Percentiles rank a stretch among this genome's conserved stretches.
phyloP scores from a whole-genome alignment of 164 flowering plant genomes.

The Pachysandra terminalis region DNA sequence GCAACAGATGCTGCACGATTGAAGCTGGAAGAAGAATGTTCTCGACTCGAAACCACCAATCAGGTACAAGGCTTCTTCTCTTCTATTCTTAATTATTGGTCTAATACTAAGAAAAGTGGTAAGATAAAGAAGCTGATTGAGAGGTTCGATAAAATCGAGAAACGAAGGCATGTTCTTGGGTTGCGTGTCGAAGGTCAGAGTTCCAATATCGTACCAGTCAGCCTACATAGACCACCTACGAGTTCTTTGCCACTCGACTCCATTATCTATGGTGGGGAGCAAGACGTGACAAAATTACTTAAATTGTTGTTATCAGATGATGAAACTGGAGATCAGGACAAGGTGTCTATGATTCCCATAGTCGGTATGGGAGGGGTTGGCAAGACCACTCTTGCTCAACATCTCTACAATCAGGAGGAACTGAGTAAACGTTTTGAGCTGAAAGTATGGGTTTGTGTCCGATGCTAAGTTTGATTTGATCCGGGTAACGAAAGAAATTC shows the following conservation, averaged over 20 bases:
- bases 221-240: background rate
- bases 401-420: background rate
- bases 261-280: background rate
- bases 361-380: background rate
- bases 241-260: background rate
- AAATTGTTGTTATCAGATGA: background rate
- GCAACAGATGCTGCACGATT: no score
- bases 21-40: no score
- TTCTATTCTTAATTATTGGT: no score
- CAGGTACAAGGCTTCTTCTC: no score
- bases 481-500: background rate
- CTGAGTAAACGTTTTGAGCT: background rate
- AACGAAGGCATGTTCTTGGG: no score
- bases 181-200: no score
- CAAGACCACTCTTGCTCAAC: conserved; percentile 1
- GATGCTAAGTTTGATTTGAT: background rate
- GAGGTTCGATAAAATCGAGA: no score
- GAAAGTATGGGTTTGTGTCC: background rate
- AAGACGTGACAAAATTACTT: background rate
- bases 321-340: background rate
- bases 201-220: no score
- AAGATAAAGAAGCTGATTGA: no score
- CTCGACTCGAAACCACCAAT: no score
- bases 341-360: background rate
- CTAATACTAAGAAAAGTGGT: no score